phyloP scores from a whole-genome alignment of 495 filamentous ascomycete species.

The Pseudotulostoma volvatum region DNA sequence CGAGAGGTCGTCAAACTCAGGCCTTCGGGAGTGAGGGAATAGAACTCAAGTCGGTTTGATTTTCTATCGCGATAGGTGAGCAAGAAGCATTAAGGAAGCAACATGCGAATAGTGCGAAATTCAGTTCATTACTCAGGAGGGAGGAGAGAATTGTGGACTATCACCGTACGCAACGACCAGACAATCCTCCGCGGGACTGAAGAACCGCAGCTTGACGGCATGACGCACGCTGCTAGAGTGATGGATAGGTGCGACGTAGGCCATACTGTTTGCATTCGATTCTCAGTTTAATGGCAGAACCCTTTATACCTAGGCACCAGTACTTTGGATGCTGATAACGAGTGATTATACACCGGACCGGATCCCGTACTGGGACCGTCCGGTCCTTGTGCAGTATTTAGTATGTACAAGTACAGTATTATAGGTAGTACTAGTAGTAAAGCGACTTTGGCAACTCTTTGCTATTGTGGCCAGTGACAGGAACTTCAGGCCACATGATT shows the following conservation, averaged over 20 bases:
- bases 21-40: conserved; percentile 40
- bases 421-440: too few species aligned
- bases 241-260: conserved; percentile 90
- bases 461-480: too few species aligned
- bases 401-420: too few species aligned
- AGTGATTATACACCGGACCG: too few species aligned
- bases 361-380: too few species aligned
- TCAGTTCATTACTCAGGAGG: conserved; percentile 1
- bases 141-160: conserved; percentile 3
- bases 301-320: too few species aligned
- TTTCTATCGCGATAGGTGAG: conserved; percentile 39
- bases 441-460: too few species aligned
- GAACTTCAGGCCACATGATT: too few species aligned
- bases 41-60: conserved; percentile 85
- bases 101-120: background rate
- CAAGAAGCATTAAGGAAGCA: conserved; percentile 1
- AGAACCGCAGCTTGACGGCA: conserved; percentile 64
- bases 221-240: conserved; percentile 76
- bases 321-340: too few species aligned
- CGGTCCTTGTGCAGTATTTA: too few species aligned
- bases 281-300: too few species aligned
- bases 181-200: conserved; percentile 56
- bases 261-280: too few species aligned
- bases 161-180: conserved; percentile 75
- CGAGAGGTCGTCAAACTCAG: conserved; percentile 45